Evolutionary conservation across 2,329 filamentous ascomycete genomes (phyloP), one percentile per base, ranked within the genome.

Genomic region (Alternaria arborescens): DNA sequence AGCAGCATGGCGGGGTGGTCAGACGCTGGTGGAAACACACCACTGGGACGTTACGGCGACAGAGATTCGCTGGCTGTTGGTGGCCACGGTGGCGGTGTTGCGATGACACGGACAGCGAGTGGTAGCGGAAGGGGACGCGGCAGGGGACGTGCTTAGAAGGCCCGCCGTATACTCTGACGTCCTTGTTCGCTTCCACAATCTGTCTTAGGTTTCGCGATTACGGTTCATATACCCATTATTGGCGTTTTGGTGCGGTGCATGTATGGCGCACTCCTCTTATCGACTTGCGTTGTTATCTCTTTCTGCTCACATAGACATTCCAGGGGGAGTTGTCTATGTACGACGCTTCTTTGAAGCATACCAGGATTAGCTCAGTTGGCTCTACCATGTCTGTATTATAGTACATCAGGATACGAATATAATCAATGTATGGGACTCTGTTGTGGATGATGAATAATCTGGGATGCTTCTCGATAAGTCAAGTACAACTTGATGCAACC

Each of bases 61-160:
- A 58, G 61, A 32, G 63, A 66, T 6, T 43, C 58, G 10, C 22
- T 64, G 2, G 53, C 43, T 16, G 70, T 60, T 16, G 66, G 58
- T 16, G 67, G 72, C 3, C 67, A 72, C 43, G 66, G 69, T 1
- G 77, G 76, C 8, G 69, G 71, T 42, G 67, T 78, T 11, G 66
- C 68, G 1, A 81, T 80, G 79, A 63, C 69, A 43, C 67, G 79
- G 55, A 78, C 72, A 16, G 78, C 73, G 1, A 81, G 78, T 55
- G 78, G 77, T 18, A 71, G 66, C 56, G 78, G 78, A 18, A 65
- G 76, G 20, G 69, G 74, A 26, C 70, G 74, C 20, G 77, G 77
- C 6, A 64, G 74, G 47, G 70, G 70, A 36, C 58, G 60, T 54
- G 58, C 30, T 34, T 61, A 53, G 36, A 20, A 5, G 8, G n/a